These are phyloP conservation scores for Leptomonas pyrrhocoris DNA, from an alignment of 208 protist species.

Conservation along the genomic window DNA sequence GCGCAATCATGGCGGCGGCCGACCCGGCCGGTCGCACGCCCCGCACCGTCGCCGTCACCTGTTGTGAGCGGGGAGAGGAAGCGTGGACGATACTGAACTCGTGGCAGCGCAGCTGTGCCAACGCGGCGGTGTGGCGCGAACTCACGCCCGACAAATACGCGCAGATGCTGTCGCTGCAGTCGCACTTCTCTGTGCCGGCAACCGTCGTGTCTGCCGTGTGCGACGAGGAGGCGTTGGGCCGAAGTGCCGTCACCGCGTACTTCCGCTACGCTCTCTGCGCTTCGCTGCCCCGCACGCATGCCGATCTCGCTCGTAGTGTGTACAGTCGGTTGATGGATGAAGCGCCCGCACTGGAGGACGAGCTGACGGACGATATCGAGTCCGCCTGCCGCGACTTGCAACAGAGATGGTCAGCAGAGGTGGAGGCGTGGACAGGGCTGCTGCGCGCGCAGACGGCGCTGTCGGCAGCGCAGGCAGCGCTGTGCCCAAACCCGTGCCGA, in stretches of 20 bases:
- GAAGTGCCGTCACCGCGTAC: conserved; percentile 20
- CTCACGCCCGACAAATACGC: conserved; percentile 13
- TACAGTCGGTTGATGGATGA: conserved; percentile 41
- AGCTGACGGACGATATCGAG: conserved; percentile 37
- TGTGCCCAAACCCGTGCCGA: conserved; percentile 23
- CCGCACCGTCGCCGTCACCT: conserved; percentile 21
- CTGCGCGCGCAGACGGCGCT: conserved; percentile 6
- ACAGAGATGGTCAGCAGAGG: neutral
- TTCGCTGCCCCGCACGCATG: conserved; percentile 37
- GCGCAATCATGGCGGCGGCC: neutral
- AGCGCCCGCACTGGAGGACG: conserved; percentile 44
- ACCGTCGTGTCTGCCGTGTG: conserved; percentile 10
- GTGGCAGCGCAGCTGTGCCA: conserved; percentile 33
- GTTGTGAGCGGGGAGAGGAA: conserved; percentile 41
- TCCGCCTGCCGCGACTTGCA: conserved; percentile 24
- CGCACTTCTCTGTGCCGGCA: conserved; percentile 5
- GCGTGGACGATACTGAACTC: conserved; percentile 36
- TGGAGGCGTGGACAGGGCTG: conserved; percentile 6
- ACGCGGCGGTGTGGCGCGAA: neutral
- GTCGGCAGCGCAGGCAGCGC: conserved; percentile 9
- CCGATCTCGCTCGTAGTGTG: conserved; percentile 34
- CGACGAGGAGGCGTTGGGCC: conserved; percentile 9
- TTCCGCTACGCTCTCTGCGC: conserved; percentile 31
- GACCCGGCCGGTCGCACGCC: conserved; percentile 14
- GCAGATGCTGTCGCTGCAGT: conserved; percentile 22